A percentile compares a stretch with the other conserved stretches of the same genome.
phyloP scores from a whole-genome alignment of 2,329 filamentous ascomycete species.

The Paraconiothyrium sp. region DNA sequence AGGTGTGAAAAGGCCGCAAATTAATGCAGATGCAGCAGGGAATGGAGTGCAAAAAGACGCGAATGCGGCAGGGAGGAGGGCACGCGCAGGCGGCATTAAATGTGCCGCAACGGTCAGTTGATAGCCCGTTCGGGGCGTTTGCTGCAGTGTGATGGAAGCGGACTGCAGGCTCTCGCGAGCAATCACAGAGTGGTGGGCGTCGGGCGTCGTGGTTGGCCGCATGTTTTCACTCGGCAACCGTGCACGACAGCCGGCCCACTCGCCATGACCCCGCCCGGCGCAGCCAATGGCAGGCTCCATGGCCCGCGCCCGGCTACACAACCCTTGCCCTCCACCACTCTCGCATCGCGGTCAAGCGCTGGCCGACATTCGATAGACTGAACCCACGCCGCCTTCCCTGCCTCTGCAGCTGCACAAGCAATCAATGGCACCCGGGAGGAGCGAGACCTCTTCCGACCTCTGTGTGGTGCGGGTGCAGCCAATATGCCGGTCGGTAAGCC shows the following conservation, averaged over 20 bases:
- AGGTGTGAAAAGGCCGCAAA: constrained; percentile 44
- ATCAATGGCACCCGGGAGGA: constrained; percentile 42
- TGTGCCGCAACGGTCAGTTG: constrained; percentile 13
- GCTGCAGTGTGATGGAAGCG: constrained; percentile 46
- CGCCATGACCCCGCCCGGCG: constrained; percentile 32
- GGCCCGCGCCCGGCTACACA: constrained; percentile 36
- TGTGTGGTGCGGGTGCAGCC: constrained; percentile 29
- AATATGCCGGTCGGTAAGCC: constrained; percentile 40
- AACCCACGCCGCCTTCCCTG: constrained; percentile 38
- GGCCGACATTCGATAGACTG: constrained; percentile 47
- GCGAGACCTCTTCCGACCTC: constrained; percentile 35
- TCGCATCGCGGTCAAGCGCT: constrained; percentile 45
- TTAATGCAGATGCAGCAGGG: constrained; percentile 27
- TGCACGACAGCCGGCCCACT: constrained; percentile 33
- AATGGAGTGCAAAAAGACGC: constrained; percentile 46
- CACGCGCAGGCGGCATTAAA: constrained; percentile 24
- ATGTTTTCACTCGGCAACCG: constrained; percentile 39
- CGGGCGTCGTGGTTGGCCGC: constrained; percentile 32
- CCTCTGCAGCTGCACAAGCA: constrained; percentile 43
- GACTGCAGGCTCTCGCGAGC: constrained; percentile 34
- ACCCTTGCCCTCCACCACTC: constrained; percentile 44
- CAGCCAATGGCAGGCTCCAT: constrained; percentile 29
- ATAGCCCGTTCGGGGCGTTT: constrained; percentile 19
- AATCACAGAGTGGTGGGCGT: constrained; percentile 39
- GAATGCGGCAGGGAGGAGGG: constrained; percentile 35